Conservation (phyloP, 257 asterid genomes). For the Gardenia jasminoides region DNA sequence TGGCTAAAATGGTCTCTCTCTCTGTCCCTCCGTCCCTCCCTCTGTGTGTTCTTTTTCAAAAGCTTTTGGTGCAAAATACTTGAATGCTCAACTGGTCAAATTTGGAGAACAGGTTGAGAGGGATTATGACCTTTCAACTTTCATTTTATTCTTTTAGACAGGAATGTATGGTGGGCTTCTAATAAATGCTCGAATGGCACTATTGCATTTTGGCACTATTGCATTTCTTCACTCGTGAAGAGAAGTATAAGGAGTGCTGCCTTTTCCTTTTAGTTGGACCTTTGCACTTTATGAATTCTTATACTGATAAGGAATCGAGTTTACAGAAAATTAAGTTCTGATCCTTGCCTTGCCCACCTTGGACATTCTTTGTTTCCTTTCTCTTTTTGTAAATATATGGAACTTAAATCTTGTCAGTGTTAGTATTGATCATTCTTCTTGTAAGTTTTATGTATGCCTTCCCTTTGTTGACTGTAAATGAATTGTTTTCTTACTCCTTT, state of each 20-base stretch:
- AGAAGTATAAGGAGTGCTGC: not conserved
- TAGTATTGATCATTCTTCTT: not conserved
- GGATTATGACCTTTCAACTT: not conserved
- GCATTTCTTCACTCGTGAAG: no score
- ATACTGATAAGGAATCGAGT: not conserved
- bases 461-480: conserved; percentile 9
- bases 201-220: not conserved
- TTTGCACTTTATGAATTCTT: not conserved
- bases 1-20: not conserved
- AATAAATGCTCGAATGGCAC: not conserved
- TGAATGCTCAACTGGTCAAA: not conserved
- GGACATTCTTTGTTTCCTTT: no score
- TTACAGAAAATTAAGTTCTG: not conserved
- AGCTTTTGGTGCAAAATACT: not conserved
- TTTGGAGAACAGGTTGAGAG: not conserved
- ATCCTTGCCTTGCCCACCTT: not conserved
- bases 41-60: not conserved
- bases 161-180: not conserved
- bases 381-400: not conserved
- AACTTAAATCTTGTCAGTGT: not conserved
- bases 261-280: not conserved
- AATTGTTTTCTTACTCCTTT: conserved; percentile 5
- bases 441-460: not conserved
- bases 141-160: not conserved
- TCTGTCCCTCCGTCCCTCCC: no score